Evolutionary conservation across 2,329 filamentous ascomycete species (phyloP), one percentile per base, ranked within the genome.

Genomic region (Botryosphaeria agaves): DNA sequence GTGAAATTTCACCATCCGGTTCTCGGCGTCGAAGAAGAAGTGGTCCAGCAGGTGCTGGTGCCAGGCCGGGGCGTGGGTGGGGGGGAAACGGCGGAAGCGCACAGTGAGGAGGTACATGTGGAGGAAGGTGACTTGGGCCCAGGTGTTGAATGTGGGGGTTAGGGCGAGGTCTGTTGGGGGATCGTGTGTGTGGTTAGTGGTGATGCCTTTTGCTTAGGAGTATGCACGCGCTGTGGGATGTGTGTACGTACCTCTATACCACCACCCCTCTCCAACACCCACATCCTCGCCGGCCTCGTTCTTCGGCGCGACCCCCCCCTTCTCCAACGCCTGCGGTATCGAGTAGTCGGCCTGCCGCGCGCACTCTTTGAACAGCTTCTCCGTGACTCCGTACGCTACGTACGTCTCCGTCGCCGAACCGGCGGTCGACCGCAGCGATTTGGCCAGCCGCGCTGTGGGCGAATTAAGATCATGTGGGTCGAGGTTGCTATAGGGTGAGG

Each of bases 61-160:
- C 74, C 84, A 93, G 34, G 72, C 68, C 36, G 71, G 66, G 41
- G 79, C 74, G 41, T 69, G 64, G 14, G 76, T 68, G 32, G 64
- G 60, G 14, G 81, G 75, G 42, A 94, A 71, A 52, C 75, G 76
- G 39, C 89, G 79, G 43, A 94, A 62, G 33, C 85, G 78, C 28
- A 81, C 78, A 32, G 81, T 79, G 35, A 95, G 57, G 34, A 94
- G 69, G 62, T 93, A 95, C 68, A 98, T 79, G 62, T 98, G 87
- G 34, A 98, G 68, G 66, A 93, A 92, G 20, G 85, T 89, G 26
- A 95, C 76, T 55, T 95, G 85, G 14, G 84, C 81, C 89, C 89
- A 98, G 33, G 81, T 87, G 49, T 76, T 85, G 55, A 98, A 98
- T 0, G 84, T 95, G 1, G 84, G 81, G 18, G 69, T 65, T 12